These are phyloP conservation scores for Aegilops bicornis DNA, from an alignment of 176 grass and related monocot species.

Conservation along the genomic window DNA sequence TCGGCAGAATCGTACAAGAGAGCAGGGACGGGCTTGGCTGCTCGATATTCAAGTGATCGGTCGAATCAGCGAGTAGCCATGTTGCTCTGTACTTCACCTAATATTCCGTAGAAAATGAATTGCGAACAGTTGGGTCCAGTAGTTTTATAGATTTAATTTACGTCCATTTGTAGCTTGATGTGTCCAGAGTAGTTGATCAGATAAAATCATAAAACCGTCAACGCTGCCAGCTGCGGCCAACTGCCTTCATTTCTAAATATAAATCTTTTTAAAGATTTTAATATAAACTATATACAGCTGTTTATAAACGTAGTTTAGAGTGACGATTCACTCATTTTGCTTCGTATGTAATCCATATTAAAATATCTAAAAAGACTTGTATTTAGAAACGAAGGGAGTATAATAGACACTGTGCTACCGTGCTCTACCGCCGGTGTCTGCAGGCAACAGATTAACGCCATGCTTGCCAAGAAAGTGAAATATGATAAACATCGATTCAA, in stretches of 20 bases:
- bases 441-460: no score
- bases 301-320: no score
- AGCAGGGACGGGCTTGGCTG: constrained; percentile 3
- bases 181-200: background rate
- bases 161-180: background rate
- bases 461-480: no score
- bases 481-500: no score
- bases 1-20: background rate
- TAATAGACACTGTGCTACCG: background rate
- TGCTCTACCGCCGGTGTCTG: background rate
- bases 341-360: no score
- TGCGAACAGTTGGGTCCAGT: background rate
- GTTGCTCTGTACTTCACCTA: background rate
- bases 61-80: background rate
- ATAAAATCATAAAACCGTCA: background rate
- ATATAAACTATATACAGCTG: no score
- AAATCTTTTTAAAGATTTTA: no score
- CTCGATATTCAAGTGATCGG: background rate
- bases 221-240: background rate
- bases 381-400: no score
- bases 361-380: no score
- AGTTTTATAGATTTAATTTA: background rate
- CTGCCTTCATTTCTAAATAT: no score
- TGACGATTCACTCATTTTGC: no score
- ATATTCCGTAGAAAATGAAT: background rate